These are phyloP conservation scores for Claviceps pusilla DNA, from an alignment of 2,329 filamentous ascomycete genomes.

Conservation along the genomic window DNA sequence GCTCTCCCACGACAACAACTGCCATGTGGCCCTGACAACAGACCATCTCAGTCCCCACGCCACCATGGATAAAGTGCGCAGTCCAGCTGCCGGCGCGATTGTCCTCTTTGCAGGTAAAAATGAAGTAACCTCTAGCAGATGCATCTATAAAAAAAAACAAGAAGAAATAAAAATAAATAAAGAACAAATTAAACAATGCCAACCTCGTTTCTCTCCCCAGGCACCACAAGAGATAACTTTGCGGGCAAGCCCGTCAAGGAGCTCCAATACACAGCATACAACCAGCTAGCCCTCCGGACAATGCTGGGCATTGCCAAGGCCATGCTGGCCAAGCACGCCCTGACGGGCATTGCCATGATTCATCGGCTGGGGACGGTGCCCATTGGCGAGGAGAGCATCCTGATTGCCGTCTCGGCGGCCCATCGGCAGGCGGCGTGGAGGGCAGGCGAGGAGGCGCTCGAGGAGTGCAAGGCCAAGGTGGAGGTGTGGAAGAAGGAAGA, in stretches of 20 bases:
- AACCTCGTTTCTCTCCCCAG: conserved; percentile 22
- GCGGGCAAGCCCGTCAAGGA: conserved; percentile 54
- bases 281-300: conserved; percentile 51
- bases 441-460: conserved; percentile 78
- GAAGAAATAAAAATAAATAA: neutral
- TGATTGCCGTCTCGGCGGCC: conserved; percentile 71
- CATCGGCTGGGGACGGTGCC: conserved; percentile 78
- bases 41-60: conserved; percentile 40
- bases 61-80: conserved; percentile 53
- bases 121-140: neutral
- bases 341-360: conserved; percentile 62
- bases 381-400: conserved; percentile 83
- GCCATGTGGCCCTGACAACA: conserved; percentile 56
- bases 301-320: conserved; percentile 49
- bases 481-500: conserved; percentile 94
- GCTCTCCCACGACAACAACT: conserved; percentile 30
- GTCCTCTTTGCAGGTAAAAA: conserved; percentile 56
- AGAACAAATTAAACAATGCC: neutral
- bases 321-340: conserved; percentile 43
- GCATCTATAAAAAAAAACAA: neutral
- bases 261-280: conserved; percentile 63
- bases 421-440: conserved; percentile 77
- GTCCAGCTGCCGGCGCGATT: conserved; percentile 58
- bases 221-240: conserved; percentile 67
- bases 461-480: conserved; percentile 70